Conservation (phyloP, 176 grass and related monocot species). For the Cenchrus purpureus region DNA sequence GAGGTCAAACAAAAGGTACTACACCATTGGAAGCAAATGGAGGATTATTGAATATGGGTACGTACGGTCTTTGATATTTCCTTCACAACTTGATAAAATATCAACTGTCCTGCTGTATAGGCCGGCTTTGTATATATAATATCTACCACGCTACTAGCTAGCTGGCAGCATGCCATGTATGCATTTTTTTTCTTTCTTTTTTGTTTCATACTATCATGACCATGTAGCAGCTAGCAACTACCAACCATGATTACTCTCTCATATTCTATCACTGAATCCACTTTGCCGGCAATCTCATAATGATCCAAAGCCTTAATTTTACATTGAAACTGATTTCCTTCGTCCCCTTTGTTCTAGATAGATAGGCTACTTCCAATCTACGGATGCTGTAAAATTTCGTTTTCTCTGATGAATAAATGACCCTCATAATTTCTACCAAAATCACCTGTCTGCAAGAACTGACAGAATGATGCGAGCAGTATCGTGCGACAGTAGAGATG, state of each 20-base stretch:
- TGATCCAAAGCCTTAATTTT: conserved; percentile 4
- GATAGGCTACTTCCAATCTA: too few species aligned
- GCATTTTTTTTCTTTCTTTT: neutral
- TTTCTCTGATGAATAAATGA: neutral
- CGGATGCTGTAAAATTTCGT: neutral
- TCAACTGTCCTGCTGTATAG: neutral
- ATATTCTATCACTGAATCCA: conserved; percentile 23
- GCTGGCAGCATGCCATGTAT: neutral
- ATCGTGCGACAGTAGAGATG: neutral
- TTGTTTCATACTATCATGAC: neutral
- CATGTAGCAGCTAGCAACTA: neutral
- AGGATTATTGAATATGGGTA: neutral
- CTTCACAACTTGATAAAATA: neutral
- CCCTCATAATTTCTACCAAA: neutral
- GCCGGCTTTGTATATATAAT: neutral
- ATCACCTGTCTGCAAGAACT: neutral
- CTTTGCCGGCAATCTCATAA: neutral
- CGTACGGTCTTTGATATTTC: neutral
- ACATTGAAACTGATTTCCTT: too few species aligned
- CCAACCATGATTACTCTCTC: neutral
- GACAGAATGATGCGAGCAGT: neutral
- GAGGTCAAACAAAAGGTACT: neutral
- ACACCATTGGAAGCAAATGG: neutral
- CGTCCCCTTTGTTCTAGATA: too few species aligned
- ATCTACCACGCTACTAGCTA: neutral